These are phyloP conservation scores for Crepidotus variabilis DNA, from an alignment of 768 basidiomycete genomes.

Conservation along the genomic window DNA sequence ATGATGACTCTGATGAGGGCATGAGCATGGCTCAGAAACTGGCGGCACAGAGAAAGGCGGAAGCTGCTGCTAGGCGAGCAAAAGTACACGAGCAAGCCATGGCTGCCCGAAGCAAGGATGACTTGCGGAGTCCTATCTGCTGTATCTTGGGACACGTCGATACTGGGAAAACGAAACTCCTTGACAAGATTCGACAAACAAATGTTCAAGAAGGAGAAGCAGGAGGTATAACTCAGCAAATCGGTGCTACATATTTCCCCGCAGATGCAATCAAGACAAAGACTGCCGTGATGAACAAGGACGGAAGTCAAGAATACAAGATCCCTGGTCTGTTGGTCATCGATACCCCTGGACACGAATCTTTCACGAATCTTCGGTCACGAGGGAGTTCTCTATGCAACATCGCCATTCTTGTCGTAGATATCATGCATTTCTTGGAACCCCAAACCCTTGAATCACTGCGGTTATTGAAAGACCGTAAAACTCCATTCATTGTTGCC, in stretches of 20 bases:
- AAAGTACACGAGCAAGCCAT: conserved; percentile 83
- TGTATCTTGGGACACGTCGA: conserved; percentile 99
- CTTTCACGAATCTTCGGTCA: conserved; percentile 93
- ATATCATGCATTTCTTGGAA: conserved; percentile 99
- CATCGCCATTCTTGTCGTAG: conserved; percentile 97
- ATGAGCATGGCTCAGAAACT: conserved; percentile 65
- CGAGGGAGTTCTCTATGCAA: conserved; percentile 97
- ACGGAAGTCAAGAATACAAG: conserved; percentile 86
- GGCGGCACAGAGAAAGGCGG: conserved; percentile 71
- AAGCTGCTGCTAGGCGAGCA: conserved; percentile 75
- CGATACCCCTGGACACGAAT: conserved; percentile 99
- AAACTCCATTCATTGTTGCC: conserved; percentile 98
- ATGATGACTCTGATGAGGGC: conserved; percentile 45
- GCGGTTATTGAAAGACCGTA: conserved; percentile 83
- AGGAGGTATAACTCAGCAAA: conserved; percentile 99
- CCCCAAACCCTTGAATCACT: conserved; percentile 98
- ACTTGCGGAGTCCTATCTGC: conserved; percentile 94
- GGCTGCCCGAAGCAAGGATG: conserved; percentile 81
- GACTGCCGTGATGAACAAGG: conserved; percentile 90
- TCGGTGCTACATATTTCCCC: conserved; percentile 99
- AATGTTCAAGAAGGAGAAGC: conserved; percentile 99
- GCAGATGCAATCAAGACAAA: conserved; percentile 91
- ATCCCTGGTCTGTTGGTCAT: conserved; percentile 95
- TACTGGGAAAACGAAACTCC: conserved; percentile 96
- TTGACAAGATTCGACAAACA: conserved; percentile 99